Evolutionary conservation across 345 rosid genomes (phyloP), one percentile per base, ranked within the genome.

Genomic region (Litchi chinensis): DNA sequence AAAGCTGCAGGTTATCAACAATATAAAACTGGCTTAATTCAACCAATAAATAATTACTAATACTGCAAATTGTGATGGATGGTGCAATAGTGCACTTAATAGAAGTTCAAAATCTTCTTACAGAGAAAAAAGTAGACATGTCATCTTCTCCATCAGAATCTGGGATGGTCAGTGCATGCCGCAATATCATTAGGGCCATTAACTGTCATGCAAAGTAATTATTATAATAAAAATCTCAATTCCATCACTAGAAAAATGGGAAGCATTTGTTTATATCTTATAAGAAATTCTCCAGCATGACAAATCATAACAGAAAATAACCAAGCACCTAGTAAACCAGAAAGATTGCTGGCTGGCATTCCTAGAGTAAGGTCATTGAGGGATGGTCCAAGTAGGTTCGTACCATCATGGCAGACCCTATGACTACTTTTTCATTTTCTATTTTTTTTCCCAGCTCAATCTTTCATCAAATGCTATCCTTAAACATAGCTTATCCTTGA

Each of bases 181-280:
- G 86, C 84, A 96, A 85, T 65, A 96, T 90, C 56, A 96, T 80
- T 77, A 96, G 98, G 73, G 98, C 98, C 98, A 96, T 93, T 74
- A 96, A 80, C 99, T 96, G 90, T 82, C 83, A 84, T 62, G 13
- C 57, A 74, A 71, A 70, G 93, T 13, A 62, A 67, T 76, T 21
- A 65, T 68, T 50, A 48, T 41, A 59, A 56, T 69, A 71, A 68
- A 68, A 66, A 66, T 62, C 71, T 64, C 62, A 66, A 54, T 46
- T 62, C 28, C 19, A 48, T 50, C 16, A 16, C 19, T 10, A 7
- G 60, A 5, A 66, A 74, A 74, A 48, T 9, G 67, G 37, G 64
- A 73, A 39, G 56, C 56, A 41, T 43, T 21, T 43, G 16, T 21
- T 69, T 37, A 5, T 16, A 18, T 75, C 39, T 28, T 75, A 39